These are phyloP conservation scores for Craspedostauros australis DNA, from an alignment of 108 stramenopile species.

Conservation along the genomic window DNA sequence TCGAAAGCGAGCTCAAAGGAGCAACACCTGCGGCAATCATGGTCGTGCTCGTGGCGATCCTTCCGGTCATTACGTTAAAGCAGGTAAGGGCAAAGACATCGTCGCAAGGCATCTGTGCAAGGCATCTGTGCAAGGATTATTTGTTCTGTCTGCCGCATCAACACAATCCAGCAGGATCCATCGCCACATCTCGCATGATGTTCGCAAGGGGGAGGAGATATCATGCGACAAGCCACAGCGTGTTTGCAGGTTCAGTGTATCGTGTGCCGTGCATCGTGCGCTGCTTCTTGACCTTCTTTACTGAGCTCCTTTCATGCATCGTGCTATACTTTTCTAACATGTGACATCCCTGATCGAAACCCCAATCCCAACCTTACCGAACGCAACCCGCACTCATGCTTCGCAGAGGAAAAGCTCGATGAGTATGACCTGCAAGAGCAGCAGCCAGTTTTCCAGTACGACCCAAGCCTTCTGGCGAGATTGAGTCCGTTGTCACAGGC, in stretches of 20 bases:
- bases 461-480: neutral
- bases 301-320: neutral
- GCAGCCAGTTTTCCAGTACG: neutral
- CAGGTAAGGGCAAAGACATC: slow-evolving; percentile 7
- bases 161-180: too few relatives aligned
- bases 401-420: slow-evolving; percentile 36
- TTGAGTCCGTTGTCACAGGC: neutral
- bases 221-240: neutral
- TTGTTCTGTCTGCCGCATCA: too few relatives aligned
- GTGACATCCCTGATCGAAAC: neutral
- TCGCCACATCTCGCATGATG: too few relatives aligned
- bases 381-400: too few relatives aligned
- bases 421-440: slow-evolving; percentile 21
- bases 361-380: neutral
- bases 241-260: neutral
- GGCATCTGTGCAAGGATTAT: neutral
- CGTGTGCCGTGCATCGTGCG: neutral
- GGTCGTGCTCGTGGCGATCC: slow-evolving; percentile 5
- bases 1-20: slow-evolving; percentile 20
- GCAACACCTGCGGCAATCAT: slow-evolving; percentile 1
- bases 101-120: neutral
- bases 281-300: neutral
- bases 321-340: neutral
- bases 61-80: slow-evolving; percentile 8
- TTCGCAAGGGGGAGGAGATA: too few relatives aligned